Evolutionary conservation across 257 asterid genomes (phyloP).

Genomic region (Fraxinus anomala): DNA sequence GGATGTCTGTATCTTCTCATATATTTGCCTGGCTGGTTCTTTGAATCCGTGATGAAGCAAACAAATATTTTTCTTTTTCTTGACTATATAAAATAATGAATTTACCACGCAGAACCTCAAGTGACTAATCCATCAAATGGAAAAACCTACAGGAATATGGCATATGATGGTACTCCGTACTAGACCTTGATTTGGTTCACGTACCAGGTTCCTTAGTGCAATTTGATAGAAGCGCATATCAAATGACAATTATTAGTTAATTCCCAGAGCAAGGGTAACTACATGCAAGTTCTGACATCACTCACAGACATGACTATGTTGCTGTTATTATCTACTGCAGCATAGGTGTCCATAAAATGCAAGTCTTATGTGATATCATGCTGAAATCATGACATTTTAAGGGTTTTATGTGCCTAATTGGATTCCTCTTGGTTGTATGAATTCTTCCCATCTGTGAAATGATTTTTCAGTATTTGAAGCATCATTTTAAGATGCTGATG

Average conservation of each 20-base stretch:
- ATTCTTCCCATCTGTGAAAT: neutral
- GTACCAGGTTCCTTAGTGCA: neutral
- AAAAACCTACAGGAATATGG: neutral
- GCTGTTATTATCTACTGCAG: neutral
- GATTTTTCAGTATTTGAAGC: slow-evolving; percentile 9
- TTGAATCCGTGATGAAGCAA: neutral
- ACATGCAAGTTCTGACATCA: neutral
- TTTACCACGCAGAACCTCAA: neutral
- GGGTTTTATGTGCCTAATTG: neutral
- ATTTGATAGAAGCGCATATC: neutral
- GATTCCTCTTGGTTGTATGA: neutral
- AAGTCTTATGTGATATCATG: neutral
- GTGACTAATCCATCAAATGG: neutral
- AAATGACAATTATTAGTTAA: neutral
- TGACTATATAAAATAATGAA: neutral
- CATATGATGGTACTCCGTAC: neutral
- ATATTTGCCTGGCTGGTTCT: neutral
- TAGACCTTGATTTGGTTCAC: slow-evolving; percentile 1
- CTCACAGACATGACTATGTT: neutral
- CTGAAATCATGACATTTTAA: neutral
- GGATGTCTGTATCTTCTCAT: neutral
- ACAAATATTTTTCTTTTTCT: neutral
- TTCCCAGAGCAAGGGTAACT: neutral
- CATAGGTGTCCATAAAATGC: neutral
- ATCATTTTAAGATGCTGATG: neutral